Evolutionary conservation across 164 flowering plant genomes (phyloP), one percentile per base, ranked within the genome.

Genomic region (Pachysandra terminalis): DNA sequence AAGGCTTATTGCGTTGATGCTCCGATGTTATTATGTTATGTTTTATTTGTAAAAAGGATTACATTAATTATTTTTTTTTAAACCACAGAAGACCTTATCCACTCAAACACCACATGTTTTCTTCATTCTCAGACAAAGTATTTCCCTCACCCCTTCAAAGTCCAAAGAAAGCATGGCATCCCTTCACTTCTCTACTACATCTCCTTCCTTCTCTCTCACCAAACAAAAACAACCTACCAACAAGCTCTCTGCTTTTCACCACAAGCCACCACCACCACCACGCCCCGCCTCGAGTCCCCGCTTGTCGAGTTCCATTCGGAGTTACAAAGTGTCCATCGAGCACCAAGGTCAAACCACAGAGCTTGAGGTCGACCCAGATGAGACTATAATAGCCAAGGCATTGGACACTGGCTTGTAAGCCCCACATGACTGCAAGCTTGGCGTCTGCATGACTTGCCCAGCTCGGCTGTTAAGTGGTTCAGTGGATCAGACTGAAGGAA

Each of bases 361-460:
- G 77, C 79, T 94, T 21, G 89, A 90, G 15, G 99, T 92, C 48
- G 99, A 88, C 3, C 79, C 82, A 10, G 96, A 90, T 63, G 99
- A 95, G 87, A 86, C 81, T 65, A 90, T 95, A 7, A 80, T 95
- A 0, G 51, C 77, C n/a, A 87, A 81, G 81, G 97, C 97, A 19
- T 56, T 95, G 75, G 98, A 92, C 35, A 53, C 52, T 48, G 99
- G 96, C 51, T 4, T 95, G 75, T 14, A 57, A 0, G 89, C 92
- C 41, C 97, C 99, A 0, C 87, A 95, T 73, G 99, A 95, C 76
- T 95, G 99, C 81, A 90, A 92, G 79, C 93, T 95, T 27, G 99
- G 99, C 6, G 98, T 94, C 37, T 91, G 98, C 84, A 94, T 94
- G 97, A 95, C 98, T 8, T 95, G 98, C 74, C 98, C 97, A 0